Evolutionary conservation across 768 basidiomycete genomes (phyloP), one percentile per base, ranked within the genome.

Genomic region (Lactarius trivialis): DNA sequence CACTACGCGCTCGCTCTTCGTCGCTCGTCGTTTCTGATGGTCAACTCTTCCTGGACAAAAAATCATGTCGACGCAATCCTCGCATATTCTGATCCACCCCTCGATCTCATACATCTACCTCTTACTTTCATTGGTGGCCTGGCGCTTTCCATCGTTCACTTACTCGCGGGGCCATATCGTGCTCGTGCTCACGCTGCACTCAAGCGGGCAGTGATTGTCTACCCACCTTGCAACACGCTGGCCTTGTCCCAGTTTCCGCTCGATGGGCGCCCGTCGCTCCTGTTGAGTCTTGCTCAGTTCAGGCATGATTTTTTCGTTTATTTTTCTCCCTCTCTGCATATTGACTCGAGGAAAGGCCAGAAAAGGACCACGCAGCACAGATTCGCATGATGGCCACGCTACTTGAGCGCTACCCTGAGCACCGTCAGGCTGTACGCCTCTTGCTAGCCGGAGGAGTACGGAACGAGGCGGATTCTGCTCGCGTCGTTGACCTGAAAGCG

Each of bases 31-130:
- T 90, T 91, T 73, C 67, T 90, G 50, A 93, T 96, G 91, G 93
- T 91, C 68, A 98, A 98, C 73, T 97, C 93, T 4, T 85, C 90
- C 0, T 98, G 97, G 96, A 98, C 96, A 2, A 85, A 86, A 68
- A 80, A 79, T 45, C 97, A 98, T 69, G 77, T 98, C 64, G 81
- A 89, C 67, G 77, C 83, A 1, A 86, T 97, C 54, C 76, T 97
- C 21, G 76, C 75, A 15, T 77, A 85, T 54, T 76, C 77, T 9
- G 85, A 89, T 64, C 58, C 72, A 14, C 63, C 80, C 21, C 72
- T 89, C 48, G 79, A 81, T 39, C 60, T 75, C 63, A 56, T 82
- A 3, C 82, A 84, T 64, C 33, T 53, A 24, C 62, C 70, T 17
- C 21, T 68, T 32, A 32, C 36, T 2, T 26, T 56, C 6, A 28